Evolutionary conservation across 1,284 basidiomycete species (phyloP).

Genomic region (Puccinia polysora): DNA sequence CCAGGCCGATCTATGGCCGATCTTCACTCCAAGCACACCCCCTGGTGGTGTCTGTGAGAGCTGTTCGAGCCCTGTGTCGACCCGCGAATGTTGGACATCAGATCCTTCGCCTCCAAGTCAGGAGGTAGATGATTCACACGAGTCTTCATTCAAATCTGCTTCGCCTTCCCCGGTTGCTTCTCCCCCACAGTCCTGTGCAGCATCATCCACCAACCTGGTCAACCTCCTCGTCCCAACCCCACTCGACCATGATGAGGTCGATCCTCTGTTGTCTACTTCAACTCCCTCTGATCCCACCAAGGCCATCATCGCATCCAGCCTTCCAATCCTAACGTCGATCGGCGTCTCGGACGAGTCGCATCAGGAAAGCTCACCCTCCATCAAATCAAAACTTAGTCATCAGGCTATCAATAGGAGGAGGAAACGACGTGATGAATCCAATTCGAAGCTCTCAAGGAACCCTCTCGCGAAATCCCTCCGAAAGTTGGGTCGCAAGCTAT

Average conservation of each 20-base stretch:
- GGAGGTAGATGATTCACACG: too few relatives aligned
- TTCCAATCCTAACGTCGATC: background rate
- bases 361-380: too few relatives aligned
- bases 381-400: background rate
- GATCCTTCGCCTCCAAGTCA: too few relatives aligned
- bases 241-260: conserved; percentile 5
- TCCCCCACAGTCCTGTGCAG: background rate
- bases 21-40: conserved; percentile 1
- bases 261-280: background rate
- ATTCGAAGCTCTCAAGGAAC: background rate
- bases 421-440: conserved; percentile 6
- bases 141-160: too few relatives aligned
- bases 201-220: background rate
- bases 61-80: background rate
- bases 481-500: conserved; percentile 3
- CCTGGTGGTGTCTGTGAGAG: background rate
- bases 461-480: background rate
- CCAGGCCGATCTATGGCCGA: conserved; percentile 9
- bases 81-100: too few relatives aligned
- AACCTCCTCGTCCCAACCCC: conserved; percentile 11
- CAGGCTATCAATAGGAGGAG: background rate
- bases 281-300: background rate
- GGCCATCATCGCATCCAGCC: background rate
- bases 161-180: too few relatives aligned
- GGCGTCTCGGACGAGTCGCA: background rate